Percentiles rank a stretch among this genome's conserved stretches.
phyloP scores from a whole-genome alignment of 2,329 filamentous ascomycete genomes.

The Canariomyces notabilis region DNA sequence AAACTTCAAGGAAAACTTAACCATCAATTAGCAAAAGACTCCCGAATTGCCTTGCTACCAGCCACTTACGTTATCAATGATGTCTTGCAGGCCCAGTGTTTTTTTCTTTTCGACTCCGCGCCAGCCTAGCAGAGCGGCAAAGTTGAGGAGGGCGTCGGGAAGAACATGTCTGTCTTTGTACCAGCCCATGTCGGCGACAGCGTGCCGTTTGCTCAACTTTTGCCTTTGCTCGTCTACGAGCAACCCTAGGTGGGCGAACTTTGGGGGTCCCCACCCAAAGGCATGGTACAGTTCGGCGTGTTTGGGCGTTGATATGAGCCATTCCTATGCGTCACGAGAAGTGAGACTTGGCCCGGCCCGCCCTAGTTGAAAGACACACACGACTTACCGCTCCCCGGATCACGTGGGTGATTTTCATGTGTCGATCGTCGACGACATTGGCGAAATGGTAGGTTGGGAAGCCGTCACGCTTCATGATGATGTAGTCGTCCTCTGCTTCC shows the following conservation, averaged over 20 bases:
- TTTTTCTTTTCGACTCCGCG: conserved; percentile 54
- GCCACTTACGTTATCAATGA: conserved; percentile 61
- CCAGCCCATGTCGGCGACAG: conserved; percentile 45
- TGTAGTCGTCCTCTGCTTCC: conserved; percentile 67
- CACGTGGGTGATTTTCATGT: conserved; percentile 94
- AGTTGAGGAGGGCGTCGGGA: conserved; percentile 61
- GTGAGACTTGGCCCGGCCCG: background rate
- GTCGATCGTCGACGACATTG: conserved; percentile 92
- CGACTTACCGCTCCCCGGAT: conserved; percentile 72
- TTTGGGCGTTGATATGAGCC: conserved; percentile 88
- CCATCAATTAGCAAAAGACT: conserved; percentile 17
- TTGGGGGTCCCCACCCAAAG: conserved; percentile 67
- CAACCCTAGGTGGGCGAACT: conserved; percentile 77
- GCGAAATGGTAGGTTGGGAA: conserved; percentile 95
- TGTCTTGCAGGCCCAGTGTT: conserved; percentile 65
- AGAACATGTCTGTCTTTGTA: conserved; percentile 45
- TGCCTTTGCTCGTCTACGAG: conserved; percentile 63
- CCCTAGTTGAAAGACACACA: background rate
- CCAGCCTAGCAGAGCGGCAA: conserved; percentile 82
- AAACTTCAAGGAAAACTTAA: conserved; percentile 76
- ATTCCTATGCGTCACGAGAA: conserved; percentile 55
- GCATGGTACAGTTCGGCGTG: conserved; percentile 67
- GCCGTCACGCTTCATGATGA: conserved; percentile 86
- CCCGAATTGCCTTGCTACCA: conserved; percentile 21
- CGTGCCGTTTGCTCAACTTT: conserved; percentile 83